Conservation (phyloP, 768 basidiomycete genomes). For the Macrolepiota dolichaula region DNA sequence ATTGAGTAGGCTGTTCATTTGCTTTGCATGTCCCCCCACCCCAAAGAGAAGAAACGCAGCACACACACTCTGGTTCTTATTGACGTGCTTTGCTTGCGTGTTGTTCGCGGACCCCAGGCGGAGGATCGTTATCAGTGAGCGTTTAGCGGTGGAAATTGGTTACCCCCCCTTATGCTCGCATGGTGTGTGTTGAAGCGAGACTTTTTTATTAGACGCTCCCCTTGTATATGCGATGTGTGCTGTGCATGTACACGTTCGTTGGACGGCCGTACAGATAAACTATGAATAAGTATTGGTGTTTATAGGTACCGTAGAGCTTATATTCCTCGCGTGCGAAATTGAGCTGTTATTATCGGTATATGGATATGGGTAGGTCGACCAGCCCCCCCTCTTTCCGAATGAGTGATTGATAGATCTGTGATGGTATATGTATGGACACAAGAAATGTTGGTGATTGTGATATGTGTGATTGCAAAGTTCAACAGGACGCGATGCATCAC, state of each 20-base stretch:
- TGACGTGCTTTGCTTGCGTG: too few species aligned
- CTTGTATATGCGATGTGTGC: not conserved
- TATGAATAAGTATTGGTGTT: not conserved
- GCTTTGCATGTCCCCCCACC: not conserved
- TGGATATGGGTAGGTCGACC: not conserved
- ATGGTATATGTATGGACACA: not conserved
- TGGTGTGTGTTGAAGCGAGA: not conserved
- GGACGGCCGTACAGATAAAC: not conserved
- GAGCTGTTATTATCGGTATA: not conserved
- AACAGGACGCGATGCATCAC: not conserved
- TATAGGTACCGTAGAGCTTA: not conserved
- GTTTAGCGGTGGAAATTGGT: not conserved
- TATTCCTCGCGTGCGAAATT: slow-evolving; percentile 1
- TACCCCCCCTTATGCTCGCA: not conserved
- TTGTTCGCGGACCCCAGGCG: not conserved
- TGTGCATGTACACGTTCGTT: not conserved
- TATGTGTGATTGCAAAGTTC: not conserved
- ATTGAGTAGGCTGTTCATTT: not conserved
- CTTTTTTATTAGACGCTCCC: not conserved
- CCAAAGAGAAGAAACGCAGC: too few species aligned
- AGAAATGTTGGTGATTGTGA: not conserved
- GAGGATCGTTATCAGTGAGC: not conserved
- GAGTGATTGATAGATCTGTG: not conserved
- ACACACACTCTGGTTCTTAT: not conserved
- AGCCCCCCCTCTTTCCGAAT: too few species aligned